These are phyloP conservation scores for Kondoa malvinella DNA, from an alignment of 768 basidiomycete genomes.

Conservation along the genomic window DNA sequence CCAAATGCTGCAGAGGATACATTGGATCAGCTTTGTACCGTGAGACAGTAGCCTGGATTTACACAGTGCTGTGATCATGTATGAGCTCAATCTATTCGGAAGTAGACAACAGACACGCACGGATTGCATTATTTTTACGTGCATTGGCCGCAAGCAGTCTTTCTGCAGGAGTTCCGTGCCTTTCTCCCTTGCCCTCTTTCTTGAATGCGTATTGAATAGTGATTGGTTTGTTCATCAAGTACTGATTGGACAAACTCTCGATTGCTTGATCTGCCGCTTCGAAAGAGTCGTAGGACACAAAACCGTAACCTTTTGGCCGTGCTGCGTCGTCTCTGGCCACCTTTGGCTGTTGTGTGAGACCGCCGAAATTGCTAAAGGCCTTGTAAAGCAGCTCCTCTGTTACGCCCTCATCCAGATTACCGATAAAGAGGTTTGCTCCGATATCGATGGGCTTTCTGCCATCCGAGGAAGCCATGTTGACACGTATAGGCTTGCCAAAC, in stretches of 20 bases:
- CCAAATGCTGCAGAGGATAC: not conserved
- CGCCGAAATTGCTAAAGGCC: slow-evolving; percentile 86
- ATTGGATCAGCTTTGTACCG: no score
- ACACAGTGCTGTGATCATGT: no score
- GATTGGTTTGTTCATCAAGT: slow-evolving; percentile 96
- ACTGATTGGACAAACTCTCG: slow-evolving; percentile 93
- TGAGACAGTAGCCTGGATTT: no score
- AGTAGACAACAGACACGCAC: no score
- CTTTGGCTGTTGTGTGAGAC: slow-evolving; percentile 81
- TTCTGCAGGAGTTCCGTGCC: slow-evolving; percentile 93
- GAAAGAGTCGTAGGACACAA: slow-evolving; percentile 93
- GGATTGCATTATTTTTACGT: slow-evolving; percentile 56
- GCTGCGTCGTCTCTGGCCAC: slow-evolving; percentile 70
- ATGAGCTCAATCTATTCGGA: no score
- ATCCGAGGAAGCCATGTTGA: slow-evolving; percentile 52
- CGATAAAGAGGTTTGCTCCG: slow-evolving; percentile 92
- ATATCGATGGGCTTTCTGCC: slow-evolving; percentile 97
- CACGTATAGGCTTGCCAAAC: slow-evolving; percentile 94
- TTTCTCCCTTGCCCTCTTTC: slow-evolving; percentile 95
- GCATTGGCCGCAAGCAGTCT: slow-evolving; percentile 88
- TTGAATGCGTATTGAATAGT: slow-evolving; percentile 97
- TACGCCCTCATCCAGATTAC: slow-evolving; percentile 84
- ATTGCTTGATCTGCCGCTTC: slow-evolving; percentile 91
- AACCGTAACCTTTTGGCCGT: slow-evolving; percentile 88
- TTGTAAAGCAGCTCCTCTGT: slow-evolving; percentile 84